Evolutionary conservation across 2,329 filamentous ascomycete species (phyloP), one percentile per base, ranked within the genome.

Genomic region (Dothistroma septosporum): DNA sequence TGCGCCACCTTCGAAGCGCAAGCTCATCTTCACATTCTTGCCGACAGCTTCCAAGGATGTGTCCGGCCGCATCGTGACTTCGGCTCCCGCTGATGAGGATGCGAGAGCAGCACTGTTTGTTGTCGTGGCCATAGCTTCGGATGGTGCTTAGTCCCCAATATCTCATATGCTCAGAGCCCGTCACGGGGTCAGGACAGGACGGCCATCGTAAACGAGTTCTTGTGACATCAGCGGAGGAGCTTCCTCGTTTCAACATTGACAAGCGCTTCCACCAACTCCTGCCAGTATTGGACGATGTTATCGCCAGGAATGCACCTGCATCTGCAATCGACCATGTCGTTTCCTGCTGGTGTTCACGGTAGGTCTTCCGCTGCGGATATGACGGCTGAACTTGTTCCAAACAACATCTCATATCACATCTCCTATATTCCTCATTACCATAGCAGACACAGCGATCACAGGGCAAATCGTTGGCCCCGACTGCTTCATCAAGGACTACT

Each of bases 251-350:
- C 41, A 44, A 44, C 41, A 21, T 44, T 16, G 41, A 44, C 41
- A 19, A 44, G 41, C 41, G 41, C 41, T 44, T 44, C 9, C 41
- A 44, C 14, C 41, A 44, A n/a, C 41, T 44, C 41, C n/a, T 44
- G 41, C 41, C 41, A 44, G 41, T 16, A 44, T 44, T 44, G 41
- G 41, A 44, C 41, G 14, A 44, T 32, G 32, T 21, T 22, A 54
- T 54, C n/a, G 37, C 52, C 52, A 16, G 24, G n/a, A 37, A 54
- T 37, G 52, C 52, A 19, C 32, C 52, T 54, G 52, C 52, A 41
- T 28, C 32, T 32, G 48, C 48, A 52, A 52, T 22, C 48, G 48
- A 41, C 14, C 11, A 54, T 41, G 52, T 37, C 21, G 31, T 32
- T 41, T 19, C 52, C 52, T 37, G 16, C 52, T 37, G 16, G n/a